phyloP scores from a whole-genome alignment of 2,329 filamentous ascomycete species.

The Fusarium irregulare region DNA sequence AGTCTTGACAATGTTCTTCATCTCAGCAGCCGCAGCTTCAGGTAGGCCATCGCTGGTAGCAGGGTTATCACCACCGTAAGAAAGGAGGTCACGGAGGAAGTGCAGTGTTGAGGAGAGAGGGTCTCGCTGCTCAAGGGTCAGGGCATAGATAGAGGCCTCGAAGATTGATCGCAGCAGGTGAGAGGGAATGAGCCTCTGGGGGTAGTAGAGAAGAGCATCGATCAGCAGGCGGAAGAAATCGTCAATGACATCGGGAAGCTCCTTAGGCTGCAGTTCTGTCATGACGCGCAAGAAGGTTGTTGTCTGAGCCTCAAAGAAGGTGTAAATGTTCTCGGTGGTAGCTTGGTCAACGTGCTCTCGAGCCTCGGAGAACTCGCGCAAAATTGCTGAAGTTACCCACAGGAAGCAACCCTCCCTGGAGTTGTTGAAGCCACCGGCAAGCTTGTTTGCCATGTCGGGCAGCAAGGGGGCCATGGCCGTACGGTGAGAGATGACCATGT shows the following conservation, averaged over 20 bases:
- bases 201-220: slow-evolving; percentile 93
- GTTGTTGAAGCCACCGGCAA: slow-evolving; percentile 84
- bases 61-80: slow-evolving; percentile 83
- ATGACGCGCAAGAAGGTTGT: slow-evolving; percentile 89
- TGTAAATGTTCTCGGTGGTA: slow-evolving; percentile 90
- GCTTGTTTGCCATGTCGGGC: slow-evolving; percentile 85
- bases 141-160: slow-evolving; percentile 84
- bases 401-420: slow-evolving; percentile 96
- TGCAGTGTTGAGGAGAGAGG: slow-evolving; percentile 92
- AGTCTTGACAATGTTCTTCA: slow-evolving; percentile 78
- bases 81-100: slow-evolving; percentile 90
- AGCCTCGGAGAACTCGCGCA: slow-evolving; percentile 94
- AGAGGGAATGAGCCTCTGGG: slow-evolving; percentile 83
- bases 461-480: slow-evolving; percentile 88
- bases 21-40: slow-evolving; percentile 71
- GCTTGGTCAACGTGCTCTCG: slow-evolving; percentile 83
- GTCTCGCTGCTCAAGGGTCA: slow-evolving; percentile 90
- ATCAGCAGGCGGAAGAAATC: slow-evolving; percentile 95
- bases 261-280: slow-evolving; percentile 79
- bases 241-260: slow-evolving; percentile 87
- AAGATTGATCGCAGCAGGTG: slow-evolving; percentile 84
- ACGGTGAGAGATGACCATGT: slow-evolving; percentile 96
- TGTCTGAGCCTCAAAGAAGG: slow-evolving; percentile 94
- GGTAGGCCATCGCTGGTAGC: slow-evolving; percentile 69
- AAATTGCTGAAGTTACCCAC: slow-evolving; percentile 96